Evolutionary conservation across 768 basidiomycete genomes (phyloP), one percentile per base, ranked within the genome.

Genomic region (Myochromella boudieri): DNA sequence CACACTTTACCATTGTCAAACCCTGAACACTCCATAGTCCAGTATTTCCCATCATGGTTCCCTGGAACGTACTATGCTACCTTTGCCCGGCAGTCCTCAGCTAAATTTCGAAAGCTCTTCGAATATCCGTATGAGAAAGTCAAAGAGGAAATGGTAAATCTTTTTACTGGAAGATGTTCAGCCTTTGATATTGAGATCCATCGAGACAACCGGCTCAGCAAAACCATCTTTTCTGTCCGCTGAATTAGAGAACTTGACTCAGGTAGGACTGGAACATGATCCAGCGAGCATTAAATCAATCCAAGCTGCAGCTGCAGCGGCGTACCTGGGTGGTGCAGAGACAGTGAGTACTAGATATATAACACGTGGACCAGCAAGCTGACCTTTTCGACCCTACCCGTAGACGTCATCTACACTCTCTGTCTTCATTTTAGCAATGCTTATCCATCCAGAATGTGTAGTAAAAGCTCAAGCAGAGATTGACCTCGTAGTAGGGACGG

Each of bases 401-500:
- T 36, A 69, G 67, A 69, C 65, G 0, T 59, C 58, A 10, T 60
- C 66, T 1, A 49, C 62, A 1, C 33, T 71, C 1, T 48, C 52
- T 8, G 51, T 63, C 2, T 70, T 74, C 48, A 54, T 74, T 36
- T 58, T 75, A 18, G 66, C 68, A 4, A 70, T 76, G 68, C 59
- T 68, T 6, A 44, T 63, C 12, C 53, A 72, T 45, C 74, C 72
- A 0, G 62, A 67, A 6, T 57, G 64, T 10, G 68, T 68, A 47
- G 45, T 40, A n/a, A 67, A 59, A 33, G 72, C 70, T 0, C 76
- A 74, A 40, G 61, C 58, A 4, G 74, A 76, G 54, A 63, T 77
- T 12, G 74, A 76, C 48, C 25, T 33, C 1, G 60, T 75, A 3
- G 47, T 75, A 17, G 70, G 67, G 6, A 21, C 31, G 6, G 60